Conservation (phyloP, 805 yeast genomes). For the Candida golubevii region DNA sequence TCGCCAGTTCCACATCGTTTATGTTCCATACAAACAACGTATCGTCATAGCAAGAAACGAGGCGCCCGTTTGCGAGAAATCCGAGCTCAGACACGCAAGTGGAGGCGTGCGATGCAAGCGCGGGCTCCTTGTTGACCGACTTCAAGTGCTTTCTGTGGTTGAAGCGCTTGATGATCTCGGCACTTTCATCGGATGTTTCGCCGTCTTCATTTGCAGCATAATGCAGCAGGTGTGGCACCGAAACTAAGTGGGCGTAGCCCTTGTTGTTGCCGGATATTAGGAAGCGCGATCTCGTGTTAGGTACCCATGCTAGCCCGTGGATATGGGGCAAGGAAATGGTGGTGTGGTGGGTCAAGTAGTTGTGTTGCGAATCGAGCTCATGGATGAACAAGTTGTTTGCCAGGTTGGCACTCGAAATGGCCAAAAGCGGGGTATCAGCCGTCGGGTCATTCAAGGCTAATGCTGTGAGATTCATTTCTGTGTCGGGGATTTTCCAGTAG, state of each 20-base stretch:
- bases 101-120: slow-evolving; percentile 16
- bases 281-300: slow-evolving; percentile 29
- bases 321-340: slow-evolving; percentile 58
- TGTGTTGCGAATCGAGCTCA: slow-evolving; percentile 36
- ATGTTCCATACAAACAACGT: slow-evolving; percentile 77
- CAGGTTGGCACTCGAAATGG: slow-evolving; percentile 47
- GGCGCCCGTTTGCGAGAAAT: slow-evolving; percentile 27
- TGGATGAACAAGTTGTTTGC: slow-evolving; percentile 50
- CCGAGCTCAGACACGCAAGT: slow-evolving; percentile 27
- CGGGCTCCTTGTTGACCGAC: slow-evolving; percentile 24
- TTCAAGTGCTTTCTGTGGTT: slow-evolving; percentile 68
- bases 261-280: slow-evolving; percentile 71
- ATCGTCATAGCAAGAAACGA: slow-evolving; percentile 63
- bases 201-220: background rate
- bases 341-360: slow-evolving; percentile 50
- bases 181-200: slow-evolving; percentile 35
- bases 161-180: slow-evolving; percentile 73
- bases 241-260: slow-evolving; percentile 69
- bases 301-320: slow-evolving; percentile 51
- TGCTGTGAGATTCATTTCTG: slow-evolving; percentile 42
- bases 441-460: slow-evolving; percentile 26
- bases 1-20: slow-evolving; percentile 43
- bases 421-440: slow-evolving; percentile 37
- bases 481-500: slow-evolving; percentile 45
- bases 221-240: slow-evolving; percentile 44